Conservation (phyloP, 75 land plant species). For the Gnetum montanum region DNA sequence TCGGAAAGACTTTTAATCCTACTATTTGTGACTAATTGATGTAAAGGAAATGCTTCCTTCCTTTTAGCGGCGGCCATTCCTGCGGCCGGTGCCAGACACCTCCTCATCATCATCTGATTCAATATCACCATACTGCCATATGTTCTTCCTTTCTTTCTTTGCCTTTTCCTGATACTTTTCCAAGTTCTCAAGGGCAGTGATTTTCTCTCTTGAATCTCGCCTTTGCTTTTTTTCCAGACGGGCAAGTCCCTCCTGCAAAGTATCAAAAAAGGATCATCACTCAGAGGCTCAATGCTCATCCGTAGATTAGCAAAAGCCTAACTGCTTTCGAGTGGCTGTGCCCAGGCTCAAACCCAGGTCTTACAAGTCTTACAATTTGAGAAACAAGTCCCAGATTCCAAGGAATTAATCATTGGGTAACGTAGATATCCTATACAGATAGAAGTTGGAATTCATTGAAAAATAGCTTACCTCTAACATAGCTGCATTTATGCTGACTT, state of each 20-base stretch:
- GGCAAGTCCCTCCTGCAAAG: slow-evolving; percentile 72
- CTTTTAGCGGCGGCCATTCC: slow-evolving; percentile 52
- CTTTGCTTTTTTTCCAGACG: slow-evolving; percentile 59
- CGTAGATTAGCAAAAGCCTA: too few relatives aligned
- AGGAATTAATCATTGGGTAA: too few relatives aligned
- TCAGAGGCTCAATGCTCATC: too few relatives aligned
- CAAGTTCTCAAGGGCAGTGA: slow-evolving; percentile 47
- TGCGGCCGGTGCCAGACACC: slow-evolving; percentile 42
- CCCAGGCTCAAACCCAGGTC: too few relatives aligned
- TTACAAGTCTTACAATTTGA: too few relatives aligned
- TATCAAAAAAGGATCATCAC: too few relatives aligned
- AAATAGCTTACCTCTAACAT: slow-evolving; percentile 89
- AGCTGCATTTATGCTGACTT: slow-evolving; percentile 53
- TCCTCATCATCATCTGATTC: slow-evolving; percentile 94
- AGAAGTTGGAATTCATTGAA: too few relatives aligned
- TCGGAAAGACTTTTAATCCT: background rate
- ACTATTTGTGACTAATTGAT: background rate
- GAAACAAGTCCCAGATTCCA: too few relatives aligned
- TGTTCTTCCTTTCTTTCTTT: slow-evolving; percentile 33
- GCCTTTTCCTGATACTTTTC: slow-evolving; percentile 69
- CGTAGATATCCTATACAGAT: too few relatives aligned
- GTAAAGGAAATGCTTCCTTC: too few relatives aligned
- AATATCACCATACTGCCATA: slow-evolving; percentile 94
- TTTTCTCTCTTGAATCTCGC: slow-evolving; percentile 64
- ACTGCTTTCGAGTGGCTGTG: too few relatives aligned